These are phyloP conservation scores for Stromatinia cepivora DNA, from an alignment of 2,329 filamentous ascomycete genomes.

Conservation along the genomic window DNA sequence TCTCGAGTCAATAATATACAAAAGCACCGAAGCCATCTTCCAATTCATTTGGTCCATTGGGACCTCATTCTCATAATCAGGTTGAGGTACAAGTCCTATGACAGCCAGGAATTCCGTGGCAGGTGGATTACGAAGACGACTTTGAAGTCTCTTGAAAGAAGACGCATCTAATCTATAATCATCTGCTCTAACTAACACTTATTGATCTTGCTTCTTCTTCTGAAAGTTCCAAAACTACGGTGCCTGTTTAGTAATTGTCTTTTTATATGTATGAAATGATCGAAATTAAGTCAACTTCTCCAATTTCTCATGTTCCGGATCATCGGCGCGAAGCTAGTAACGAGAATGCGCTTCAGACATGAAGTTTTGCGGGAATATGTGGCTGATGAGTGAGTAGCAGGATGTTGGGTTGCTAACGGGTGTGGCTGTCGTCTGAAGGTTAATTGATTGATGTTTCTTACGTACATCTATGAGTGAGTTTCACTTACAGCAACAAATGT, in stretches of 20 bases:
- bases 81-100: no score
- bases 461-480: not conserved
- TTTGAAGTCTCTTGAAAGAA: not conserved
- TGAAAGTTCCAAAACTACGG: not conserved
- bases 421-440: not conserved
- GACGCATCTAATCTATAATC: not conserved
- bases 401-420: not conserved
- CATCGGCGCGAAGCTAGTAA: not conserved
- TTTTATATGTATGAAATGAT: not conserved
- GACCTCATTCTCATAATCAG: no score
- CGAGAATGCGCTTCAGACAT: not conserved
- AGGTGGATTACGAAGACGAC: not conserved
- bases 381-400: not conserved
- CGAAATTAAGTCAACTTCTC: not conserved
- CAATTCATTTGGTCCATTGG: no score
- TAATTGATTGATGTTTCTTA: no score
- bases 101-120: not conserved
- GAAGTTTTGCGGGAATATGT: not conserved
- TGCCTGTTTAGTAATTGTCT: not conserved
- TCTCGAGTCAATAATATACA: no score
- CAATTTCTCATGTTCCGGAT: not conserved
- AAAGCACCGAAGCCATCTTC: no score
- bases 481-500: not conserved
- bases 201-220: no score
- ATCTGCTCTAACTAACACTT: not conserved